Percentiles rank a stretch among this genome's conserved stretches.
Conservation (phyloP, 1,284 basidiomycete genomes). For the Trichosporon ovoides region DNA sequence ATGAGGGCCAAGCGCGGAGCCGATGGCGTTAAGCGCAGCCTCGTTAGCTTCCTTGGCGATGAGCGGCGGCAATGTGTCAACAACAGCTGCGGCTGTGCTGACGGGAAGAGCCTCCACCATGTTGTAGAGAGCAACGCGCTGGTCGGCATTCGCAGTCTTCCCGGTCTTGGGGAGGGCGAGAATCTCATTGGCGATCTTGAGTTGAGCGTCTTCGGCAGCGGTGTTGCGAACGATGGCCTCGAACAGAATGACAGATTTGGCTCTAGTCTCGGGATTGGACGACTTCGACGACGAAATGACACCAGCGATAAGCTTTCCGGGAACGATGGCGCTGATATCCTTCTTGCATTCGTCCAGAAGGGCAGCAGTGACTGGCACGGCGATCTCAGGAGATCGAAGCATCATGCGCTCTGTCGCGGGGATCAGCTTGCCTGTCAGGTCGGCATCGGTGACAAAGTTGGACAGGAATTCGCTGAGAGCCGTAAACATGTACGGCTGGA, state of each 20-base stretch:
- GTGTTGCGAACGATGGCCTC: conserved; percentile 53
- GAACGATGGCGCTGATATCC: conserved; percentile 55
- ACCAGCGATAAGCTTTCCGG: conserved; percentile 62
- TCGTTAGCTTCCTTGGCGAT: conserved; percentile 74
- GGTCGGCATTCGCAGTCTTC: conserved; percentile 79
- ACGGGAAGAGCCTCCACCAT: conserved; percentile 64
- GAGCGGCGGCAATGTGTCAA: conserved; percentile 58
- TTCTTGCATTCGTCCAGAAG: conserved; percentile 44
- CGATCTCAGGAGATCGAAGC: conserved; percentile 43
- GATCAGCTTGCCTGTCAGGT: conserved; percentile 36
- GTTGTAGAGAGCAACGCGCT: conserved; percentile 71
- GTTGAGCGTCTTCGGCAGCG: conserved; percentile 36
- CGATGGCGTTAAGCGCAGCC: conserved; percentile 56
- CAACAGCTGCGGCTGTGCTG: conserved; percentile 55
- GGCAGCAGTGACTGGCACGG: conserved; percentile 40
- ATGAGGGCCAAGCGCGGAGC: conserved; percentile 58
- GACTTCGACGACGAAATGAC: conserved; percentile 72
- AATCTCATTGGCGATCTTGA: conserved; percentile 59
- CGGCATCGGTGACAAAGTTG: conserved; percentile 31
- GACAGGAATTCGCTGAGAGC: conserved; percentile 31
- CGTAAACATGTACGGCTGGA: conserved; percentile 27
- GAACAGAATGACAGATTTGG: conserved; percentile 61
- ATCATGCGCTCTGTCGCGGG: conserved; percentile 45
- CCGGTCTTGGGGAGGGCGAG: conserved; percentile 67
- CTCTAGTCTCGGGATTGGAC: conserved; percentile 61